A percentile compares a stretch with the other conserved stretches of the same genome.
Evolutionary conservation across 495 filamentous ascomycete species (phyloP).

Genomic region (Lepraria neglecta): DNA sequence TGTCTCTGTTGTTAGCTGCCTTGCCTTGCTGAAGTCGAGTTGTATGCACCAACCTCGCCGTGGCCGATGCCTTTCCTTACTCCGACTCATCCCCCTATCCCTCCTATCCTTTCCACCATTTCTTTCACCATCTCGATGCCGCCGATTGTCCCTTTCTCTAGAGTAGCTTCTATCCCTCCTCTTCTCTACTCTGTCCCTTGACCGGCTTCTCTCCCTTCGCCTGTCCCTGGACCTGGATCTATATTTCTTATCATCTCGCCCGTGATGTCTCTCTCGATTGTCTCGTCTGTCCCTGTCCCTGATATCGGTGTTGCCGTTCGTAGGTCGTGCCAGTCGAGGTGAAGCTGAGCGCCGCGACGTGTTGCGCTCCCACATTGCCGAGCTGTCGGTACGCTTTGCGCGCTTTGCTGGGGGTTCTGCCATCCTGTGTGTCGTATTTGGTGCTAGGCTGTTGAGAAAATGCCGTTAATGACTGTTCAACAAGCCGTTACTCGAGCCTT

Average conservation of each 20-base stretch:
- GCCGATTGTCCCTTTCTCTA: slow-evolving; percentile 35
- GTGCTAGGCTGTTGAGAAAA: too few relatives aligned
- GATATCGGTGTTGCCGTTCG: slow-evolving; percentile 7
- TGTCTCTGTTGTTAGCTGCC: slow-evolving; percentile 14
- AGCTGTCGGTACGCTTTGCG: slow-evolving; percentile 46
- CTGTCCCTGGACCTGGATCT: slow-evolving; percentile 31
- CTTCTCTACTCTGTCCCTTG: slow-evolving; percentile 33
- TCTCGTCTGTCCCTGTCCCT: slow-evolving; percentile 7
- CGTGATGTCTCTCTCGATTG: slow-evolving; percentile 25
- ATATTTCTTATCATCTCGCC: slow-evolving; percentile 34
- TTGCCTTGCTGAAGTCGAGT: slow-evolving; percentile 17
- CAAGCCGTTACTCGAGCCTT: too few relatives aligned
- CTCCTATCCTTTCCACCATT: slow-evolving; percentile 34
- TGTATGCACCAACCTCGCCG: slow-evolving; percentile 1
- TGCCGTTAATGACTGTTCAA: too few relatives aligned
- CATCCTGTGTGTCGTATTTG: slow-evolving; percentile 28
- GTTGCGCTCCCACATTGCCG: slow-evolving; percentile 49
- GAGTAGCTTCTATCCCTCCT: slow-evolving; percentile 42
- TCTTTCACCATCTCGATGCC: slow-evolving; percentile 37
- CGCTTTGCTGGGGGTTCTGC: slow-evolving; percentile 51
- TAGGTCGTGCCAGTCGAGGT: background rate
- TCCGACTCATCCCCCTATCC: slow-evolving; percentile 43
- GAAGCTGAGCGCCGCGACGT: slow-evolving; percentile 24
- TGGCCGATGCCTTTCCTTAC: slow-evolving; percentile 38
- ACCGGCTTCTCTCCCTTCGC: slow-evolving; percentile 30